phyloP scores from a whole-genome alignment of 2,329 filamentous ascomycete species.

The Aspergillus niger region DNA sequence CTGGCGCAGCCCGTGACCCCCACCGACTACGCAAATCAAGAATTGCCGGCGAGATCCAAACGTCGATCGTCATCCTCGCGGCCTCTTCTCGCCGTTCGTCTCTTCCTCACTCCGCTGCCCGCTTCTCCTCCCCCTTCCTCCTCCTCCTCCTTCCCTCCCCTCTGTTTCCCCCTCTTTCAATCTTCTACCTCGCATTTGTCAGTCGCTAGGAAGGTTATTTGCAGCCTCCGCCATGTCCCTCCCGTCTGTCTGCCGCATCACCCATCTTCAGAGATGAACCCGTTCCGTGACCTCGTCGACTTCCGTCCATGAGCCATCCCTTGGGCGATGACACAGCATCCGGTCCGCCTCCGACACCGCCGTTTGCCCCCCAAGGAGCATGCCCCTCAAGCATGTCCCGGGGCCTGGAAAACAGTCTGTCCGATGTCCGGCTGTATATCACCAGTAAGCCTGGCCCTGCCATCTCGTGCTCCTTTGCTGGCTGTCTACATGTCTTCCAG shows the following conservation, averaged over 20 bases:
- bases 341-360: constrained; percentile 1
- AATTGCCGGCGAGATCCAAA: constrained; percentile 6
- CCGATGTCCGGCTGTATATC: constrained; percentile 19
- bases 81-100: not conserved
- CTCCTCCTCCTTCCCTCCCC: not conserved
- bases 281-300: not conserved
- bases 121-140: no score
- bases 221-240: constrained; percentile 5
- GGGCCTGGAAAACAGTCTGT: constrained; percentile 15
- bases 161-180: not conserved
- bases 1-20: not conserved
- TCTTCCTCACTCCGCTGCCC: not conserved
- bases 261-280: constrained; percentile 7
- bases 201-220: not conserved
- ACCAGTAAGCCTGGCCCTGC: constrained; percentile 9
- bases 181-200: not conserved
- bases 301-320: constrained; percentile 6
- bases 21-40: constrained; percentile 7
- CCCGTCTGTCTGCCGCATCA: not conserved
- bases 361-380: constrained; percentile 16
- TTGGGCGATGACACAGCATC: constrained; percentile 5
- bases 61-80: constrained; percentile 4
- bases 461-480: not conserved
- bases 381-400: constrained; percentile 23
- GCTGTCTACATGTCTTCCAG: not conserved